Conservation (phyloP, 768 basidiomycete species). For the Imleria badia region DNA sequence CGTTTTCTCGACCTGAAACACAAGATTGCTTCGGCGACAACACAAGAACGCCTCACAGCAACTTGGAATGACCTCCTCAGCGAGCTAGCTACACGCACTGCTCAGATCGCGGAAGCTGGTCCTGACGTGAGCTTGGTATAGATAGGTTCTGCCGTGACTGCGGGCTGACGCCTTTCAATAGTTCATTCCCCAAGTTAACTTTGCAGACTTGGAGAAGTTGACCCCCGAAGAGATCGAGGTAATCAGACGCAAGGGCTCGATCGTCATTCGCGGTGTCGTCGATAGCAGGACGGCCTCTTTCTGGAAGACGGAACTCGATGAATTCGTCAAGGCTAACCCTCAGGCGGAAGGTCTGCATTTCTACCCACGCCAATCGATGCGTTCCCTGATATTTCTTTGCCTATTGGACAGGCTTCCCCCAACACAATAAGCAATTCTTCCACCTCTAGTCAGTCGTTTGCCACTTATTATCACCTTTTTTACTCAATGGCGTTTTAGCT, state of each 20-base stretch:
- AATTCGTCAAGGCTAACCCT: constrained; percentile 59
- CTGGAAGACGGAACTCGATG: constrained; percentile 58
- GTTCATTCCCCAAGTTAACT: constrained; percentile 64
- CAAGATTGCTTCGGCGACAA: constrained; percentile 51
- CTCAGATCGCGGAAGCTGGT: constrained; percentile 46
- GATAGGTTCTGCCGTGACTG: background rate
- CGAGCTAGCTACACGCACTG: constrained; percentile 47
- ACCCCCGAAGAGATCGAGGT: constrained; percentile 43
- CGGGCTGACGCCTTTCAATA: constrained; percentile 20
- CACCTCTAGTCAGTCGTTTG: constrained; percentile 56
- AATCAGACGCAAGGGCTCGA: constrained; percentile 56
- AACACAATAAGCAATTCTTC: constrained; percentile 68
- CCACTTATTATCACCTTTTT: background rate
- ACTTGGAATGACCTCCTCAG: constrained; percentile 60
- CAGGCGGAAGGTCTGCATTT: constrained; percentile 45
- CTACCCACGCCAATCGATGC: background rate
- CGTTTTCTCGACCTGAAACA: constrained; percentile 60
- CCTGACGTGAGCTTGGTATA: constrained; percentile 41
- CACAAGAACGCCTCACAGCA: constrained; percentile 45
- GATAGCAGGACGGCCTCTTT: constrained; percentile 50
- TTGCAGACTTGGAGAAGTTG: constrained; percentile 50
- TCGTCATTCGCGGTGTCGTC: constrained; percentile 63
- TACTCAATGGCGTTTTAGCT: constrained; percentile 28
- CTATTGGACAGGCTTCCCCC: constrained; percentile 47
- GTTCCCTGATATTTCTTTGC: background rate